These are phyloP conservation scores for Fusarium sp. DNA, from an alignment of 2,329 filamentous ascomycete genomes.

Conservation along the genomic window DNA sequence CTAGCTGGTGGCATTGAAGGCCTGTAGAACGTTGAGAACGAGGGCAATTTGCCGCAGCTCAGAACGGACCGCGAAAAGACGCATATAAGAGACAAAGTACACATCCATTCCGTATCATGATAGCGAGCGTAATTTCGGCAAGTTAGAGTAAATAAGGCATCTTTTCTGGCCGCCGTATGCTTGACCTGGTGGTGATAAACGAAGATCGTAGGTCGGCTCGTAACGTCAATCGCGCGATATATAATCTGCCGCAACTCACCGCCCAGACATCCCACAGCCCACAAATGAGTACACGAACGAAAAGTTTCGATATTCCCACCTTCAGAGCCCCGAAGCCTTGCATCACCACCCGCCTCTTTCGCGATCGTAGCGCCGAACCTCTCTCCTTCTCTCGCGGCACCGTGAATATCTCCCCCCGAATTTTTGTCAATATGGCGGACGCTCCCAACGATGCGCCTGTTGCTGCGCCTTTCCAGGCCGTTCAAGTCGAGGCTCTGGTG, in stretches of 20 bases:
- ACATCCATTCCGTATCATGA: neutral
- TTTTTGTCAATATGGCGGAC: constrained; percentile 64
- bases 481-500: constrained; percentile 95
- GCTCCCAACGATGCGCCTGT: constrained; percentile 61
- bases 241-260: constrained; percentile 51
- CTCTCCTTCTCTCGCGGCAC: constrained; percentile 34
- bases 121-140: neutral
- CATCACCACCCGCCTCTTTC: constrained; percentile 41
- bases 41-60: neutral
- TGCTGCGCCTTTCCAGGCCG: constrained; percentile 76
- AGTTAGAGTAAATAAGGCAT: neutral
- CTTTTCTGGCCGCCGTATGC: neutral
- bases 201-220: constrained; percentile 5
- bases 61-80: neutral
- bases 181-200: constrained; percentile 6
- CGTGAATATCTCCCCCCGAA: constrained; percentile 37
- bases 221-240: constrained; percentile 14
- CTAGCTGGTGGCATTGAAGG: neutral
- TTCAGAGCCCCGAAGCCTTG: constrained; percentile 41
- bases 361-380: constrained; percentile 41
- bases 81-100: neutral
- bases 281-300: constrained; percentile 52
- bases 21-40: neutral
- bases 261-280: constrained; percentile 53
- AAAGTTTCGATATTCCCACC: constrained; percentile 56